phyloP scores from a whole-genome alignment of 1,139 yeast genomes.

The Debaryomyces sp. region DNA sequence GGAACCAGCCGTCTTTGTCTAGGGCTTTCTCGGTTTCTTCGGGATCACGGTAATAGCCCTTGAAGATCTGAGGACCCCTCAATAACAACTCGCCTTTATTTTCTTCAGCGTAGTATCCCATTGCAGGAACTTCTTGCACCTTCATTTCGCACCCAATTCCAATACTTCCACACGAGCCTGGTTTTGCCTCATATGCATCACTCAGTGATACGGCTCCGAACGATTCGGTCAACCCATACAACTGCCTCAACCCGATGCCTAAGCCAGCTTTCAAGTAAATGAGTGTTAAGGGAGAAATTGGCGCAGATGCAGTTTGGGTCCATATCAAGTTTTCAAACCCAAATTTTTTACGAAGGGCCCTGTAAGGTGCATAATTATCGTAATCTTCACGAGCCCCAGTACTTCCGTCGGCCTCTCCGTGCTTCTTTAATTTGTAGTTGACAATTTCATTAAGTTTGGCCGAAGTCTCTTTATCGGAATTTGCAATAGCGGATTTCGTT shows the following conservation, averaged over 20 bases:
- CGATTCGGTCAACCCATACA: constrained; percentile 51
- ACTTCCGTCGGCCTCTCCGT: constrained; percentile 30
- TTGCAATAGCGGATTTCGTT: constrained; percentile 43
- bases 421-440: constrained; percentile 33
- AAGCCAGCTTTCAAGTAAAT: constrained; percentile 43
- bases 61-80: constrained; percentile 43
- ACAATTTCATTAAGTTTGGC: constrained; percentile 31
- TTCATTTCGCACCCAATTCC: constrained; percentile 38
- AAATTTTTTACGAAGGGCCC: constrained; percentile 16
- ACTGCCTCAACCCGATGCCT: constrained; percentile 43
- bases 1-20: constrained; percentile 36
- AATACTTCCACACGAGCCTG: constrained; percentile 47
- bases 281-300: constrained; percentile 44
- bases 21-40: constrained; percentile 25
- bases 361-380: constrained; percentile 10
- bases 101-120: constrained; percentile 36
- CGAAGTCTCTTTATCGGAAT: constrained; percentile 43
- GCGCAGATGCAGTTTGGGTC: constrained; percentile 45
- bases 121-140: constrained; percentile 40
- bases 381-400: constrained; percentile 28
- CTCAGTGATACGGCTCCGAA: constrained; percentile 46
- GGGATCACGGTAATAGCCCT: constrained; percentile 32
- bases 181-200: constrained; percentile 33
- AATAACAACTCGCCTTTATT: constrained; percentile 43
- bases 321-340: constrained; percentile 36